These are phyloP conservation scores for Lathyrus tuberosus DNA, from an alignment of 306 rosid genomes.

Conservation along the genomic window DNA sequence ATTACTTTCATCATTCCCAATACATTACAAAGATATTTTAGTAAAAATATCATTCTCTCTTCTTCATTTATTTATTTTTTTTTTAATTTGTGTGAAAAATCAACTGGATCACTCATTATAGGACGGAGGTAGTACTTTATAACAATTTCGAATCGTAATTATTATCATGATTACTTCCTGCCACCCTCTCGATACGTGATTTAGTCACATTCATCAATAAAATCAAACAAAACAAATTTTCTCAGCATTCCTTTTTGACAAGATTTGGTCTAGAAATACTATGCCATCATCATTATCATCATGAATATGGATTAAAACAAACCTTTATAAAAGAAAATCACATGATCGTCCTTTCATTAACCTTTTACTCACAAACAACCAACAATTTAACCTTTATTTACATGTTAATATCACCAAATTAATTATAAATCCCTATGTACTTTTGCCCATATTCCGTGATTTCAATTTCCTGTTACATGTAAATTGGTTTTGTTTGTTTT, in stretches of 20 bases:
- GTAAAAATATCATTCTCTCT: too few relatives aligned
- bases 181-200: constrained; percentile 11
- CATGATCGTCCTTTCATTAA: not conserved
- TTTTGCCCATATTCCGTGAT: constrained; percentile 6
- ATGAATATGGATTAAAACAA: not conserved
- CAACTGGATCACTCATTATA: too few relatives aligned
- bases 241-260: constrained; percentile 1
- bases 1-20: too few relatives aligned
- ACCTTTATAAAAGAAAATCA: not conserved
- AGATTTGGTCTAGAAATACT: not conserved
- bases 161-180: not conserved
- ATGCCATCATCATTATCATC: not conserved
- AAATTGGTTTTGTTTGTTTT: constrained; percentile 17
- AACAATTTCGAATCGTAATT: not conserved
- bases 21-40: too few relatives aligned
- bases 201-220: constrained; percentile 33
- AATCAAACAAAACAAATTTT: not conserved
- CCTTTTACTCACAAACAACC: constrained; percentile 18
- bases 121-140: too few relatives aligned
- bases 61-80: too few relatives aligned
- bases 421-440: constrained; percentile 11
- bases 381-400: not conserved
- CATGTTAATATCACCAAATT: constrained; percentile 27
- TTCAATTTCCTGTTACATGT: constrained; percentile 17
- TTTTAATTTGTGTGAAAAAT: too few relatives aligned